Evolutionary conservation across 2,329 filamentous ascomycete species (phyloP).

Genomic region (Colletotrichum scovillei): DNA sequence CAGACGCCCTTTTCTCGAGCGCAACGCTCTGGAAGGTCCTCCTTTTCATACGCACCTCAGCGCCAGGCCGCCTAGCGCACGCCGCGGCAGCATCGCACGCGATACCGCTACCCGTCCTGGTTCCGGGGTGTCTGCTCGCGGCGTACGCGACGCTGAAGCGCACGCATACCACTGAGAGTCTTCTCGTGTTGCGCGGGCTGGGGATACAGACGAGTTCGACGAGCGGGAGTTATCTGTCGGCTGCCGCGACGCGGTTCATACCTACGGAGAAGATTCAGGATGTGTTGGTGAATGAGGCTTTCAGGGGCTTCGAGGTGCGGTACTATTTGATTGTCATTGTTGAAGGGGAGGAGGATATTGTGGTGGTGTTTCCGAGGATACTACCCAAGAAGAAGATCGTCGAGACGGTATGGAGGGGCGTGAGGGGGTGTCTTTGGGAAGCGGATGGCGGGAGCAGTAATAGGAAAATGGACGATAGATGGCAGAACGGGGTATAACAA

Average conservation of each 20-base stretch:
- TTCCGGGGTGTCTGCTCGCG: slow-evolving; percentile 48
- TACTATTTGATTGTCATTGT: slow-evolving; percentile 93
- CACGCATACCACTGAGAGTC: slow-evolving; percentile 77
- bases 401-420: slow-evolving; percentile 91
- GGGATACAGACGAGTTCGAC: slow-evolving; percentile 89
- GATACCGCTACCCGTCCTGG: slow-evolving; percentile 52
- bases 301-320: slow-evolving; percentile 88
- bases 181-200: slow-evolving; percentile 88
- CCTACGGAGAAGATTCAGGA: slow-evolving; percentile 93
- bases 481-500: slow-evolving; percentile 24
- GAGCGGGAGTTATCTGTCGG: slow-evolving; percentile 72
- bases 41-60: slow-evolving; percentile 43
- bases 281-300: slow-evolving; percentile 94
- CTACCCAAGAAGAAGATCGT: slow-evolving; percentile 80
- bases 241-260: slow-evolving; percentile 70
- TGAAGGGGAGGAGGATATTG: slow-evolving; percentile 85
- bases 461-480: slow-evolving; percentile 43
- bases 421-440: slow-evolving; percentile 85
- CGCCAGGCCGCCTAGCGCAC: slow-evolving; percentile 45
- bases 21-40: slow-evolving; percentile 42
- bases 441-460: slow-evolving; percentile 43
- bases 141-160: slow-evolving; percentile 59
- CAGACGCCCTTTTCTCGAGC: slow-evolving; percentile 14
- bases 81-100: slow-evolving; percentile 42
- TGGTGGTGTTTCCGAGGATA: slow-evolving; percentile 92